phyloP scores from a whole-genome alignment of 352 stramenopile genomes.

The Pythium aphanidermatum region DNA sequence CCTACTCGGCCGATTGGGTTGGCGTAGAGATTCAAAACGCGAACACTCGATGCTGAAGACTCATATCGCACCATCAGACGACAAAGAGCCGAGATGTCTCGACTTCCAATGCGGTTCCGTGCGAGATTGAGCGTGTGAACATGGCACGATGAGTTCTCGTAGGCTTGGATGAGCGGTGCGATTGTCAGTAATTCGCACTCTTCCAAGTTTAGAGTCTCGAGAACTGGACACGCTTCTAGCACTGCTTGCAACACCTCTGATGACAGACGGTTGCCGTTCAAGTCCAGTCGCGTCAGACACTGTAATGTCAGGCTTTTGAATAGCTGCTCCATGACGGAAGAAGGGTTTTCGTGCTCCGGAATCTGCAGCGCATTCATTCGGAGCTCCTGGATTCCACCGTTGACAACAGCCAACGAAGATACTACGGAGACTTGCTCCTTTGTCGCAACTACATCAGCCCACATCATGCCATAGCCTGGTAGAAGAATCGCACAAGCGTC shows the following conservation, averaged over 20 bases:
- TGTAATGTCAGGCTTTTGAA: constrained; percentile 3
- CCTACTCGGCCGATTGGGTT: constrained; percentile 25
- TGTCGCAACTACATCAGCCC: too few species aligned
- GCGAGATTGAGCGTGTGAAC: constrained; percentile 29
- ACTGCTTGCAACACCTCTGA: constrained; percentile 18
- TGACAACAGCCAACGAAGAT: too few species aligned
- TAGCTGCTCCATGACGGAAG: constrained; percentile 1
- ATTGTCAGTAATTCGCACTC: constrained; percentile 31
- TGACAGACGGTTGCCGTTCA: constrained; percentile 25
- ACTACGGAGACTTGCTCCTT: too few species aligned
- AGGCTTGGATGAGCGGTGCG: constrained; percentile 20
- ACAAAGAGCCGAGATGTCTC: constrained; percentile 24
- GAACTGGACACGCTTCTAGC: constrained; percentile 26
- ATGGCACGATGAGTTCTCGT: constrained; percentile 13
- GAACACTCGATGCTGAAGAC: constrained; percentile 14
- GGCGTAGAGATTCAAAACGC: constrained; percentile 26
- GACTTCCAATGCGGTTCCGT: constrained; percentile 28
- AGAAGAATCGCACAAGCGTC: constrained; percentile 24
- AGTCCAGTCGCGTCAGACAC: constrained; percentile 22
- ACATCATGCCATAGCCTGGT: constrained; percentile 29
- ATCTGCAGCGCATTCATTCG: constrained; percentile 25
- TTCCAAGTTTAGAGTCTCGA: constrained; percentile 32
- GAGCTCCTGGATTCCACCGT: constrained; percentile 31
- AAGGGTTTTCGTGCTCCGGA: constrained; percentile 1
- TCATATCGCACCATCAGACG: constrained; percentile 14